Percentiles rank a stretch among this genome's conserved stretches.
phyloP scores from a whole-genome alignment of 2,329 filamentous ascomycete species.

The Blastomyces silverae region DNA sequence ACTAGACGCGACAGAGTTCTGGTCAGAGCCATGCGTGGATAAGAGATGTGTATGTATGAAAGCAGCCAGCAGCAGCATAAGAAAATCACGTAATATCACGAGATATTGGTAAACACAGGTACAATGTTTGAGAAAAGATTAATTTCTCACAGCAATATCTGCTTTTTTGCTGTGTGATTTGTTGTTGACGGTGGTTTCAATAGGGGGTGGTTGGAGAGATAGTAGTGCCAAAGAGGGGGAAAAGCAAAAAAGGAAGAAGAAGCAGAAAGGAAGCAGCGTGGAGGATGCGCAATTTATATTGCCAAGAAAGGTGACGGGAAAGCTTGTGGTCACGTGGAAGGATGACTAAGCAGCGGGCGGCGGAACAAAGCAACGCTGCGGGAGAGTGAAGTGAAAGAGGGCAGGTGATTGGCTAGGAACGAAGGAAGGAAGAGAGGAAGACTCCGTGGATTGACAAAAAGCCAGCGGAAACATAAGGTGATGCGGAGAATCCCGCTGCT shows the following conservation, averaged over 20 bases:
- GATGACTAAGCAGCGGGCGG: conserved; percentile 23
- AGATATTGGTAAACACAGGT: background rate
- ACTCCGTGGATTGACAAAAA: background rate
- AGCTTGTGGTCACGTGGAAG: conserved; percentile 33
- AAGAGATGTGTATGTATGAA: background rate
- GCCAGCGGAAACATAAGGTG: background rate
- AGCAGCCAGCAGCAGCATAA: background rate
- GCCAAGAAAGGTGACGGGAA: conserved; percentile 34
- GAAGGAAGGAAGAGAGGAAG: too few species aligned
- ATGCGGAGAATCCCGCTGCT: conserved; percentile 1
- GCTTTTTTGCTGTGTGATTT: background rate
- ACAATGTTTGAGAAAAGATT: background rate
- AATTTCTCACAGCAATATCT: background rate
- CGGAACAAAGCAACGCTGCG: conserved; percentile 13
- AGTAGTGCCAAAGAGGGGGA: conserved; percentile 1
- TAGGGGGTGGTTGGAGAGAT: conserved; percentile 4
- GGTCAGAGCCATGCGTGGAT: conserved; percentile 11
- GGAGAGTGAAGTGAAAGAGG: background rate
- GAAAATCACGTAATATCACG: conserved; percentile 5
- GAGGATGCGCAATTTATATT: conserved; percentile 36
- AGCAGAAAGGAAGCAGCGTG: conserved; percentile 38
- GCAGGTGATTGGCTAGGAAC: conserved; percentile 3
- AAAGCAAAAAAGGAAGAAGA: conserved; percentile 25
- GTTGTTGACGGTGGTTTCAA: background rate
- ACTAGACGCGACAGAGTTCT: background rate